These are phyloP conservation scores for Talaromyces piceae DNA, from an alignment of 2,329 filamentous ascomycete species.

Conservation along the genomic window DNA sequence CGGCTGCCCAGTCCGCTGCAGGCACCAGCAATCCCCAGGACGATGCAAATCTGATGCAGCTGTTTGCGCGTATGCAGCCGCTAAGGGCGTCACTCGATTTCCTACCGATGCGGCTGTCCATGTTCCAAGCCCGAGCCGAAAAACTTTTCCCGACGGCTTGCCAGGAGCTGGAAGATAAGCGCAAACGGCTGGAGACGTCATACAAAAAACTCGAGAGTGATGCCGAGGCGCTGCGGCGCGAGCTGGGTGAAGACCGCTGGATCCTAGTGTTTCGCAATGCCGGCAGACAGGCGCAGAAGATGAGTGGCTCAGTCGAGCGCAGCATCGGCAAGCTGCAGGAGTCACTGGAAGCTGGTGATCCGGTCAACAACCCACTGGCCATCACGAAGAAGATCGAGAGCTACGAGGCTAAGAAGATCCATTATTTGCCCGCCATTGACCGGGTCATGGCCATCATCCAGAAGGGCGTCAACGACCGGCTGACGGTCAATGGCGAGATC, in stretches of 20 bases:
- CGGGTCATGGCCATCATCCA: slow-evolving; percentile 88
- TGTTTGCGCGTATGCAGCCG: slow-evolving; percentile 94
- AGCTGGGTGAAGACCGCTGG: slow-evolving; percentile 93
- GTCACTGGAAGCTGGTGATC: slow-evolving; percentile 65
- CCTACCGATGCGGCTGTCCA: slow-evolving; percentile 83
- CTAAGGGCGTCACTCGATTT: slow-evolving; percentile 90
- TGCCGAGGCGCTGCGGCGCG: slow-evolving; percentile 78
- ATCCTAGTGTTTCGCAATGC: slow-evolving; percentile 91
- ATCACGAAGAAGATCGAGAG: slow-evolving; percentile 80
- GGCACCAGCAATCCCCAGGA: slow-evolving; percentile 52
- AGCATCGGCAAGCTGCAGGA: slow-evolving; percentile 78
- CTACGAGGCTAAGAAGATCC: slow-evolving; percentile 89
- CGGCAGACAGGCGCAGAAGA: slow-evolving; percentile 84
- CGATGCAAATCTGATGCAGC: slow-evolving; percentile 76
- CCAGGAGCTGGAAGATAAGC: slow-evolving; percentile 72
- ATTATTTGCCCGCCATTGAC: slow-evolving; percentile 90
- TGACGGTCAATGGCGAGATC: slow-evolving; percentile 95
- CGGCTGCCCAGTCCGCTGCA: no score
- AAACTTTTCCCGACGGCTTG: slow-evolving; percentile 81
- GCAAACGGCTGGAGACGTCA: slow-evolving; percentile 66
- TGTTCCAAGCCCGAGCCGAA: slow-evolving; percentile 73
- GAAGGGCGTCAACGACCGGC: slow-evolving; percentile 86
- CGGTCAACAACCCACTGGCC: slow-evolving; percentile 61
- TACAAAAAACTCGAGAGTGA: slow-evolving; percentile 87
- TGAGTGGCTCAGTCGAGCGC: slow-evolving; percentile 90